Evolutionary conservation across 768 basidiomycete genomes (phyloP), one percentile per base, ranked within the genome.

Genomic region (Xerocomus brunneocitrinus): DNA sequence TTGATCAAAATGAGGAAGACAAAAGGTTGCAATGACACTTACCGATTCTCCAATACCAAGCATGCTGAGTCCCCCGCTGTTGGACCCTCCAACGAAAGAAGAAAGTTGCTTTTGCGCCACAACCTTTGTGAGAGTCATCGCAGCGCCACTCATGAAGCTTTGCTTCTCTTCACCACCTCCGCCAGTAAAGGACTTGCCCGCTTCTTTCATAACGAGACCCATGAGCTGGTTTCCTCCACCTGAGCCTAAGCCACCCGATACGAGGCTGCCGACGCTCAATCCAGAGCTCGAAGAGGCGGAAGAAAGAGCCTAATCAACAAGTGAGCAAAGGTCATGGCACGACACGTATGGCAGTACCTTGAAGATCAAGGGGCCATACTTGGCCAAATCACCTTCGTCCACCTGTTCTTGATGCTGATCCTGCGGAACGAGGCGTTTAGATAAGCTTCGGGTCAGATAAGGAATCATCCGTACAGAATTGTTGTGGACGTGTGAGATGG

Each of bases 171-270:
- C 78, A 9, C 85, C 84, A 10, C 80, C 77, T 4, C 82, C 73
- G 4, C 80, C 77, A 8, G 83, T 82, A 59, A 93, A 88, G 46
- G 91, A 70, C 65, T 89, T 87, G 14, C 79, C 73, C 0, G 84
- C 87, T 60, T 95, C 86, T 0, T 82, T 81, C 90, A 95, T 91
- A 4, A 93, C 92, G 68, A 91, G 69, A 62, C 87, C 87, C 70
- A 95, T 84, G 54, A 95, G 73, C 67, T 94, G 68, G 36, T 81
- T 82, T 49, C 64, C 66, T 79, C 76, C 47, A 74, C 76, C 43
- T 76, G 72, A 27, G 74, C 77, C 7, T 78, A 70, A 27, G 34
- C 66, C 72, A 19, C 67, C 71, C 14, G 65, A 62, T 16, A 57
- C 19, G 39, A 65, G 59, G 14, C 65, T 62, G 30, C 64, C 47